A percentile compares a stretch with the other conserved stretches of the same genome.
These are phyloP conservation scores for Botryosphaeria dothidea DNA, from an alignment of 2,329 filamentous ascomycete species.

Conservation along the genomic window DNA sequence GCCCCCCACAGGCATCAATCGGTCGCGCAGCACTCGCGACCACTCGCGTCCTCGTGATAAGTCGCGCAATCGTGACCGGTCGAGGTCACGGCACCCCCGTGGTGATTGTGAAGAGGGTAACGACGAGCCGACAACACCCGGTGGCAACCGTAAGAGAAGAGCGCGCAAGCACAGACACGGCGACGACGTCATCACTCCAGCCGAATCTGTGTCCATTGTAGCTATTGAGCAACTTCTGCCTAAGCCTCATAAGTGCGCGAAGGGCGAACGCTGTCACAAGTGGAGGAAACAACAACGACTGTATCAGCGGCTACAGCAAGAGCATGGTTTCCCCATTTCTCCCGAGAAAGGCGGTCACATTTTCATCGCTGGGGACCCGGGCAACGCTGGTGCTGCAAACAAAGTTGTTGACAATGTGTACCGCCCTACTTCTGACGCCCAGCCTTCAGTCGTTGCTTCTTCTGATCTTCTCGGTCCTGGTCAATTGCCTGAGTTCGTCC, in stretches of 20 bases:
- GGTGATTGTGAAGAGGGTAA: constrained; percentile 25
- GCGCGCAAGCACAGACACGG: constrained; percentile 41
- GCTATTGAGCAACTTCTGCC: constrained; percentile 88
- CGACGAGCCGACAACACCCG: constrained; percentile 34
- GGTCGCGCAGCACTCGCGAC: constrained; percentile 26
- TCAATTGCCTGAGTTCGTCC: constrained; percentile 59
- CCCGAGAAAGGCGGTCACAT: constrained; percentile 66
- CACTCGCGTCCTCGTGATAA: constrained; percentile 39
- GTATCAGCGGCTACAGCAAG: constrained; percentile 71
- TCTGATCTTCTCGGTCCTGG: constrained; percentile 83
- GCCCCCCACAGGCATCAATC: constrained; percentile 40
- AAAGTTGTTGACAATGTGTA: constrained; percentile 57
- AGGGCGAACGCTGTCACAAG: constrained; percentile 82
- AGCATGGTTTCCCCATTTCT: constrained; percentile 66
- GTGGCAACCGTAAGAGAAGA: constrained; percentile 38
- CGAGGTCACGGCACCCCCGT: constrained; percentile 30
- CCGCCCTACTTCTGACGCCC: constrained; percentile 72
- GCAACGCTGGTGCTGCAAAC: constrained; percentile 67
- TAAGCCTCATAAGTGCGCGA: constrained; percentile 79
- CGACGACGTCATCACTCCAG: constrained; percentile 71
- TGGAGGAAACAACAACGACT: constrained; percentile 78
- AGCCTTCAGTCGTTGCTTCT: constrained; percentile 84
- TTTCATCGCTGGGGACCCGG: constrained; percentile 75
- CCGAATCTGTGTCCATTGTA: constrained; percentile 86
- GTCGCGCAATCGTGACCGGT: constrained; percentile 38